Evolutionary conservation across 805 yeast species (phyloP).

Genomic region (Candida chauliodis): DNA sequence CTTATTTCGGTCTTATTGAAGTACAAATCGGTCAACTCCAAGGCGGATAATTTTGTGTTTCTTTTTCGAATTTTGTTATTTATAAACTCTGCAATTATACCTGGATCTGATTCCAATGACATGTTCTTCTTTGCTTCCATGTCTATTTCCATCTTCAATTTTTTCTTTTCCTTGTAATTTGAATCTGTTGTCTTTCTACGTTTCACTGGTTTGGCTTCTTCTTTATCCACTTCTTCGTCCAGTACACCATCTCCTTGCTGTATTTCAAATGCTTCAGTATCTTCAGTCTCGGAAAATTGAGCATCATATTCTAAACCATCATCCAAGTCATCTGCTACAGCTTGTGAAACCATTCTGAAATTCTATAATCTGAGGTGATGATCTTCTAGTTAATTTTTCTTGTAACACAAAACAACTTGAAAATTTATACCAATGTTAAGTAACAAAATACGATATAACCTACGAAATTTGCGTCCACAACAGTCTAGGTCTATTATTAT

Average conservation of each 20-base stretch:
- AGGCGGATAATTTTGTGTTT: conserved; percentile 64
- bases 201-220: conserved; percentile 12
- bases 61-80: conserved; percentile 56
- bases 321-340: conserved; percentile 65
- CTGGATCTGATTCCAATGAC: conserved; percentile 50
- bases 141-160: conserved; percentile 63
- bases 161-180: conserved; percentile 61
- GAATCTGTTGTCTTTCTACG: conserved; percentile 19
- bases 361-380: background rate
- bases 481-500: conserved; percentile 20
- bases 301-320: conserved; percentile 69
- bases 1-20: conserved; percentile 54
- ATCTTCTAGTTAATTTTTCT: background rate
- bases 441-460: background rate
- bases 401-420: conserved; percentile 5
- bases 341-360: background rate
- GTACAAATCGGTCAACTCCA: conserved; percentile 70
- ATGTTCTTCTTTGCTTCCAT: conserved; percentile 52
- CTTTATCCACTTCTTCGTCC: conserved; percentile 10
- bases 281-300: conserved; percentile 34
- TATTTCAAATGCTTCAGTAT: conserved; percentile 20
- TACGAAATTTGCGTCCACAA: background rate
- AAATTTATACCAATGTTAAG: conserved; percentile 3
- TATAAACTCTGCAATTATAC: conserved; percentile 63
- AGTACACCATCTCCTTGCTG: conserved; percentile 17